These are phyloP conservation scores for Barnettozyma californica DNA, from an alignment of 805 yeast genomes.

Conservation along the genomic window DNA sequence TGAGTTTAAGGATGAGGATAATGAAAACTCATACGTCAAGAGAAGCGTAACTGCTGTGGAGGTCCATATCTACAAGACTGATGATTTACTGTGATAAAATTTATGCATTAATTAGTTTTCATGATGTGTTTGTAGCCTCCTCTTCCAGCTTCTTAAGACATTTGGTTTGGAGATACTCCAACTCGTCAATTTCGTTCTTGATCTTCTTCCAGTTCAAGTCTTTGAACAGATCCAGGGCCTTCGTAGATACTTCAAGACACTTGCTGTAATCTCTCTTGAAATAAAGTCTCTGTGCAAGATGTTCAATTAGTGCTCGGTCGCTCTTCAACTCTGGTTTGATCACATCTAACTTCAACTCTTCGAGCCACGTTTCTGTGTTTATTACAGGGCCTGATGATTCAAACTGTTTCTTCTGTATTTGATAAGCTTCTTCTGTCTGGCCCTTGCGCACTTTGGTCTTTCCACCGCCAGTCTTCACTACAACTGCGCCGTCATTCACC, in stretches of 20 bases:
- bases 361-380: constrained; percentile 42
- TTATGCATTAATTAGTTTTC: background rate
- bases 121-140: background rate
- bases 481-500: constrained; percentile 32
- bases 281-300: constrained; percentile 60
- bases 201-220: constrained; percentile 36
- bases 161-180: constrained; percentile 38
- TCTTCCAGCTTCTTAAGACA: constrained; percentile 29
- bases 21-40: constrained; percentile 28
- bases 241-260: constrained; percentile 43
- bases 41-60: constrained; percentile 41
- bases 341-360: constrained; percentile 22
- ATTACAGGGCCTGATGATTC: constrained; percentile 50
- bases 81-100: constrained; percentile 2
- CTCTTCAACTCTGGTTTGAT: constrained; percentile 39
- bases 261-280: constrained; percentile 44
- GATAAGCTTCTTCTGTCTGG: constrained; percentile 63
- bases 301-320: constrained; percentile 49
- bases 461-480: constrained; percentile 42
- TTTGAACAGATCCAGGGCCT: constrained; percentile 31
- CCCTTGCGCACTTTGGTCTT: constrained; percentile 52
- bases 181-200: constrained; percentile 46
- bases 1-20: constrained; percentile 28
- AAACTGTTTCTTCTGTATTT: constrained; percentile 46
- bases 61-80: constrained; percentile 29